Evolutionary conservation across 805 yeast genomes (phyloP), one percentile per base, ranked within the genome.

Genomic region (Ogataea neopini): DNA sequence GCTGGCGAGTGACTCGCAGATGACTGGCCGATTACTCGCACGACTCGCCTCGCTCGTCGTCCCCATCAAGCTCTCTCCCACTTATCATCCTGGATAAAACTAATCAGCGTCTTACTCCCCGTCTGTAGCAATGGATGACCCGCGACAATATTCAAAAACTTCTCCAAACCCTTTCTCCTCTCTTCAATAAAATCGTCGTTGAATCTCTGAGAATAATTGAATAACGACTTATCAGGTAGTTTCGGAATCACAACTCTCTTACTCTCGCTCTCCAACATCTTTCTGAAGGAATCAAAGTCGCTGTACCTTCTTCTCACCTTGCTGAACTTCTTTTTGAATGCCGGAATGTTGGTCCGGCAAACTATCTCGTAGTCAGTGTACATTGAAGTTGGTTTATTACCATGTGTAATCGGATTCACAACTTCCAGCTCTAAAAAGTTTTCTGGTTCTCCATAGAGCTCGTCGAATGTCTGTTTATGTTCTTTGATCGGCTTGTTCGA

Each of bases 81-180:
- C 33, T 71, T 75, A 4, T 88, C 96, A 60, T 88, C 91, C 66
- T 92, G 97, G 45, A 94, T 82, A 59, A 94, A 92, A 44, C 89
- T 84, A 48, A 83, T 83, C 53, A 91, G 75, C 0, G 84, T 81
- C 56, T 81, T 80, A 17, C 92, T 76, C 0, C 96, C 95, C 0
- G 96, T 86, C 68, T 94, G 98, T 49, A 92, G 69, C 51, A 92
- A 69, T 1, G 99, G 99, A 66, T 92, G 99, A 10, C 96, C 94
- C 11, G 95, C 94, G 15, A 91, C 96, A 14, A 81, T 74, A 37
- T 72, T 59, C 34, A 94, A 64, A 68, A 95, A 92, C 60, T 80
- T 79, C 66, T 90, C 96, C 39, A 92, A 72, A 0, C 96, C 97
- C 55, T 77, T 79, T 47, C 96, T 72, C 59, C 99, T 76, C 43